Conservation (phyloP, 2,329 filamentous ascomycete genomes). For the Arthrobotrys conoides region DNA sequence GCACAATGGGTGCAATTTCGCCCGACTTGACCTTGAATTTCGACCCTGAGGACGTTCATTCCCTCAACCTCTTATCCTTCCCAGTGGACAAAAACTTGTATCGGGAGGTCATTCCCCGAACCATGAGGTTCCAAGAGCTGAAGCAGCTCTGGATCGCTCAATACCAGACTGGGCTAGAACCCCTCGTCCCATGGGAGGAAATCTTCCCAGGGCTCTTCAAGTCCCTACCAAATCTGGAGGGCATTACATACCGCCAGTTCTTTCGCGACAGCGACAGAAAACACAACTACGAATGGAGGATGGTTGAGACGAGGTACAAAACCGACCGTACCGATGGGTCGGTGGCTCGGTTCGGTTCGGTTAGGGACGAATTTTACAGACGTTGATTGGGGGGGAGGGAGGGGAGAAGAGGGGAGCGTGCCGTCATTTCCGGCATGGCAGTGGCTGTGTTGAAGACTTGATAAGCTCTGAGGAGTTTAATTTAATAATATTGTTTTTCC, state of each 20-base stretch:
- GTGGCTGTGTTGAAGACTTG: background rate
- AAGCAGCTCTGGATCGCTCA: slow-evolving; percentile 4
- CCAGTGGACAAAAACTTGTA: background rate
- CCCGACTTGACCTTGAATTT: background rate
- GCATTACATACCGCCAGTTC: slow-evolving; percentile 13
- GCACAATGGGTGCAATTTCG: background rate
- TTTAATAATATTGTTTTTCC: background rate
- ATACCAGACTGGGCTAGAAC: background rate
- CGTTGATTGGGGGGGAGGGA: background rate
- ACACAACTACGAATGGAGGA: slow-evolving; percentile 10
- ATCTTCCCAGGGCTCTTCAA: background rate
- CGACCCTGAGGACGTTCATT: background rate
- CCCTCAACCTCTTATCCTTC: slow-evolving; percentile 1
- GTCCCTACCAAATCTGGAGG: slow-evolving; percentile 1
- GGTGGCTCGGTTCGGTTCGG: background rate
- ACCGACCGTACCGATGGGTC: background rate
- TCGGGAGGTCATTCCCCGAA: background rate
- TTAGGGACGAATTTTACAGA: background rate
- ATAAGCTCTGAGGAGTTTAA: background rate
- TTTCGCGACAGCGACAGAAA: slow-evolving; percentile 4
- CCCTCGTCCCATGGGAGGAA: background rate
- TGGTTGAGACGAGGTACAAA: slow-evolving; percentile 7
- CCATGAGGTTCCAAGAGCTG: background rate
- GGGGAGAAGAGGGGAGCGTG: background rate
- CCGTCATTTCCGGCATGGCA: slow-evolving; percentile 6